Base-by-base conservation (phyloP, 305 asterid genomes). In the Fraxinus albicans region DNA sequence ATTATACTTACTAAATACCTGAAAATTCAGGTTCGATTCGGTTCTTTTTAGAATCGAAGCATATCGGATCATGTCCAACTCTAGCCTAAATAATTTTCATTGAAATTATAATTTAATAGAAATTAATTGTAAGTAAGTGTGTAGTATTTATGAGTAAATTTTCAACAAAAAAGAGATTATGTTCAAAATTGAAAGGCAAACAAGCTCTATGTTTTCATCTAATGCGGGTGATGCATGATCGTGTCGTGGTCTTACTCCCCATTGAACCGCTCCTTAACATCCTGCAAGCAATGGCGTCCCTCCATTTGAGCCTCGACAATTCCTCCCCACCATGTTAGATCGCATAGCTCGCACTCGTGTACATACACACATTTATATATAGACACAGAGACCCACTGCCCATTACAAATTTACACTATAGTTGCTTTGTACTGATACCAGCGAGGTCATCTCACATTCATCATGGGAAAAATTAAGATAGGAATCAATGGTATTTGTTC, bases 381-480 rank as follows among this genome's bases (percentile, higher is more conserved):
- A 58, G 12, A 58, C 29, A 21, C 69, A 58, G 29, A 58, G 10
- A 21, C 69, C 69, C 29, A 58, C 29, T 19, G 69, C 69, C 29
- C 69, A 58, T 58, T 58, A 58, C 69, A 6, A 58, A 58, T 58
- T 58, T 21, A 19, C 31, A 21, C 40, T 2, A n/a, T n/a, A 38
- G 27, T 77, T 70, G 23, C 36, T 76, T 17, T 53, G 21, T 53
- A 1, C 65, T 53, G 25, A n/a, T 53, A 53, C 3, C 6, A 53
- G 65, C 65, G 23, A 17, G 7, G 13, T 58, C 29, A 53, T 81
- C 80, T 77, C 82, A 25, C 65, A n/a, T 42, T 73, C 78, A 78
- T 63, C 83, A 88, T 88, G 91, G 91, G 81, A 79, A 88, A 88
- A 78, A 84, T 86, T 76, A 88, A 86, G 91, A 88, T 88, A 77